These are phyloP conservation scores for Cryptococcus sp. DNA, from an alignment of 1,284 basidiomycete genomes.

Conservation along the genomic window DNA sequence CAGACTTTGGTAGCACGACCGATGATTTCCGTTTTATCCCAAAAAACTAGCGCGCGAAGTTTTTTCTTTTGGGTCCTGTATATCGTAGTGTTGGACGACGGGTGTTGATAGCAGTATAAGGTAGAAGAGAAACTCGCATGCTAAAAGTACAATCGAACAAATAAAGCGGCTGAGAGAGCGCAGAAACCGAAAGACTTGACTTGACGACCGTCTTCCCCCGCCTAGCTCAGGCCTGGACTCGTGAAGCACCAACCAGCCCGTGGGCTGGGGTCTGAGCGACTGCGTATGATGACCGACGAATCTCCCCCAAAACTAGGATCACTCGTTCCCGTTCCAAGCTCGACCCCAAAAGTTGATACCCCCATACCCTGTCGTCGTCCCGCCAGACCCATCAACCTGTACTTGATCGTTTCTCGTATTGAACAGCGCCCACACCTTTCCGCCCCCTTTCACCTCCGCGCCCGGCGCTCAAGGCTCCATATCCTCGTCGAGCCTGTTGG, in stretches of 20 bases:
- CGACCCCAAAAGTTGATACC: neutral
- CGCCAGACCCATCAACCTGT: neutral
- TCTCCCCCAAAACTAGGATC: too few relatives aligned
- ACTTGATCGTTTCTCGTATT: neutral
- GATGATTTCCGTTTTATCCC: neutral
- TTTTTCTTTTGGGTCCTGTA: neutral
- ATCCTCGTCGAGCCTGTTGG: constrained; percentile 41
- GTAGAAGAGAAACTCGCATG: constrained; percentile 1
- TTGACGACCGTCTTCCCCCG: neutral
- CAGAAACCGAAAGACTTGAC: neutral
- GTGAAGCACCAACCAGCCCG: neutral
- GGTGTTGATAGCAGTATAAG: neutral
- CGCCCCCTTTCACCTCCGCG: neutral
- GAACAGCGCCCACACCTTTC: neutral
- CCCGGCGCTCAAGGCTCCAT: constrained; percentile 17
- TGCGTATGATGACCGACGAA: too few relatives aligned
- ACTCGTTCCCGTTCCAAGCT: too few relatives aligned
- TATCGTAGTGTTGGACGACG: neutral
- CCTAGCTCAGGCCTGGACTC: neutral
- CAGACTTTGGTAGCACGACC: neutral
- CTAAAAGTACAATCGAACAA: constrained; percentile 2
- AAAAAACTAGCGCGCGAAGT: neutral
- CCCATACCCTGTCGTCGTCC: neutral
- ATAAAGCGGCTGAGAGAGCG: neutral
- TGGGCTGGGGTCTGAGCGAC: neutral